phyloP scores from a whole-genome alignment of 306 rosid species.

The Arachis hypogaea region DNA sequence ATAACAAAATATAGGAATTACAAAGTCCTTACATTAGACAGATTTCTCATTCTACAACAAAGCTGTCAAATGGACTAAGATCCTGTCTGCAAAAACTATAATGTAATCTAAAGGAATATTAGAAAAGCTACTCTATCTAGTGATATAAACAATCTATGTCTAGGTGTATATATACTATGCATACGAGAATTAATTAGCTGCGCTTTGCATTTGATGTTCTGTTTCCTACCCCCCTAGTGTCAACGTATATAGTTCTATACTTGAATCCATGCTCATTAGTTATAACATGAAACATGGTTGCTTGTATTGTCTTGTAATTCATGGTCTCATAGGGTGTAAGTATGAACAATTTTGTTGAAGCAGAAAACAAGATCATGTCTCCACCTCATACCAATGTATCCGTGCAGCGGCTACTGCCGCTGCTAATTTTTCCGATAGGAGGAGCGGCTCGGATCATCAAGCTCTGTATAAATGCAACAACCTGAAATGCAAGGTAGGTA shows the following conservation, averaged over 20 bases:
- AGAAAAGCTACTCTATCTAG: constrained; percentile 8
- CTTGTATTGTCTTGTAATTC: constrained; percentile 11
- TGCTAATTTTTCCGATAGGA: constrained; percentile 42
- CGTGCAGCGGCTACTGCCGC: constrained; percentile 28
- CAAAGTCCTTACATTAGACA: neutral
- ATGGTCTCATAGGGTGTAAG: constrained; percentile 21
- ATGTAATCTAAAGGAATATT: neutral
- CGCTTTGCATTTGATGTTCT: neutral
- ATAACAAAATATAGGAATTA: constrained; percentile 10
- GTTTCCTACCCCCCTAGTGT: constrained; percentile 14
- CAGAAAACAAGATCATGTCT: constrained; percentile 1
- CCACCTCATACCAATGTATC: constrained; percentile 48
- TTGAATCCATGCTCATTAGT: neutral
- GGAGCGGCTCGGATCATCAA: constrained; percentile 54
- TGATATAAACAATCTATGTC: neutral
- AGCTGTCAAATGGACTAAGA: neutral
- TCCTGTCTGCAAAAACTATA: neutral
- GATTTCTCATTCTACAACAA: neutral
- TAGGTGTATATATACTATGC: neutral
- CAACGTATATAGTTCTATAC: constrained; percentile 6
- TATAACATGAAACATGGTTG: neutral
- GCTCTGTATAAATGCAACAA: constrained; percentile 69
- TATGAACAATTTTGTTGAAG: constrained; percentile 16
- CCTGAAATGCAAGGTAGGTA: constrained; percentile 52
- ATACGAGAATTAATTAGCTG: constrained; percentile 26